Conservation (phyloP, 1,284 basidiomycete species). For the Fomitopsis palustris region DNA sequence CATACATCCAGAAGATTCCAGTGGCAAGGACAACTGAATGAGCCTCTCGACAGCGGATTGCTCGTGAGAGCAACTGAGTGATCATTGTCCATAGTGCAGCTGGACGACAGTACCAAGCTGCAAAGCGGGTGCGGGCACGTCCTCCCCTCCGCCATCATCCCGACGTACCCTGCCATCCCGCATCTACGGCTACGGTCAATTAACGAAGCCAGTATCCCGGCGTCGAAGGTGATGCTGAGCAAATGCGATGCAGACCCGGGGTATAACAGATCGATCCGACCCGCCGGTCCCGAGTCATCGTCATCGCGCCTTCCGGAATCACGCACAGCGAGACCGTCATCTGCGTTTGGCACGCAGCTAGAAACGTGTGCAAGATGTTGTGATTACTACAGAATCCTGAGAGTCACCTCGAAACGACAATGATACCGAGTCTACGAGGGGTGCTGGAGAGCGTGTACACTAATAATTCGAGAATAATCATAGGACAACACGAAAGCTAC, state of each 20-base stretch:
- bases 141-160: neutral
- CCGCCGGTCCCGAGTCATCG: constrained; percentile 2
- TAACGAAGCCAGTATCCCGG: neutral
- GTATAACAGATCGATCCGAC: neutral
- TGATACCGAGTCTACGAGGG: neutral
- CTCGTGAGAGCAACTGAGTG: neutral
- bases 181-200: neutral
- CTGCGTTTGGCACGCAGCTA: neutral
- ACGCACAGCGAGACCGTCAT: neutral
- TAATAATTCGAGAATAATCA: constrained; percentile 8
- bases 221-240: neutral
- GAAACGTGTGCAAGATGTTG: neutral
- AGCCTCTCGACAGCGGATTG: neutral
- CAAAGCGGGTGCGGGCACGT: neutral
- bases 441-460: neutral
- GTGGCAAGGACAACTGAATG: neutral
- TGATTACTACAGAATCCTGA: neutral
- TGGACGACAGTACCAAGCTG: neutral
- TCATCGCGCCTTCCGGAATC: neutral
- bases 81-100: neutral
- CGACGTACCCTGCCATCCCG: neutral
- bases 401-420: neutral
- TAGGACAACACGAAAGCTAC: constrained; percentile 30
- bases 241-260: neutral
- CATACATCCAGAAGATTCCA: neutral